These are phyloP conservation scores for Oryza glaberrima DNA, from an alignment of 176 grass and related monocot species.

Conservation along the genomic window DNA sequence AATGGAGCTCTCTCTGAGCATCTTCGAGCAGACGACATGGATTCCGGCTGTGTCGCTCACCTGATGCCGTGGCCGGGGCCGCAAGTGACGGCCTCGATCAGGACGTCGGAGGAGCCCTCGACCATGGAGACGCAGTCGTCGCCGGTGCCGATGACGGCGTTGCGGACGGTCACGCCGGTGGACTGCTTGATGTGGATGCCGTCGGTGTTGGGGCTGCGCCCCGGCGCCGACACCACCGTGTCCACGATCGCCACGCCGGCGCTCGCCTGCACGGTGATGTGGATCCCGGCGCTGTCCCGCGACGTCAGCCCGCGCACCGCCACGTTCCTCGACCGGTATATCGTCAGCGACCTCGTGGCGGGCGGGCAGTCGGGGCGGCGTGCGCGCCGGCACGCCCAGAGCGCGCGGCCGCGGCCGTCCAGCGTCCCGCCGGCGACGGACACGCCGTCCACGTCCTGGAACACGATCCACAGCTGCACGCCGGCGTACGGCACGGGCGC, in stretches of 20 bases:
- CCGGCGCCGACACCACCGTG: slow-evolving; percentile 52
- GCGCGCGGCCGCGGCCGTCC: slow-evolving; percentile 48
- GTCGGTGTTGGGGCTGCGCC: slow-evolving; percentile 77
- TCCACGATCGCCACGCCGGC: slow-evolving; percentile 42
- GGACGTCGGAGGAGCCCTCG: slow-evolving; percentile 49
- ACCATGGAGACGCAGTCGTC: slow-evolving; percentile 78
- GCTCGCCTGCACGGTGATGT: slow-evolving; percentile 52
- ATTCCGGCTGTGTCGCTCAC: neutral
- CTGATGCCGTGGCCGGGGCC: slow-evolving; percentile 71
- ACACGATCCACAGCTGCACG: slow-evolving; percentile 46
- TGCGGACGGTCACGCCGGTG: slow-evolving; percentile 38
- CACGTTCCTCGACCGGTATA: slow-evolving; percentile 52
- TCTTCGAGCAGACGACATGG: no score
- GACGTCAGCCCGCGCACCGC: slow-evolving; percentile 40
- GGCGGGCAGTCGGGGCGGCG: slow-evolving; percentile 40
- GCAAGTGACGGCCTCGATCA: slow-evolving; percentile 44
- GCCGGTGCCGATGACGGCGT: slow-evolving; percentile 48
- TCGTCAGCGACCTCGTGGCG: slow-evolving; percentile 51
- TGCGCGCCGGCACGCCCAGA: slow-evolving; percentile 54
- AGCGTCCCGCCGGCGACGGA: slow-evolving; percentile 51
- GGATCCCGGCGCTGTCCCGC: slow-evolving; percentile 55
- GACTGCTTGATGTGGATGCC: slow-evolving; percentile 73
- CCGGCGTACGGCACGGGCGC: slow-evolving; percentile 39
- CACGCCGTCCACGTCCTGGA: slow-evolving; percentile 61
- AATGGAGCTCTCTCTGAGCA: neutral